Base-by-base conservation (phyloP, 1,284 basidiomycete genomes). In the Wallemia ichthyophaga region DNA sequence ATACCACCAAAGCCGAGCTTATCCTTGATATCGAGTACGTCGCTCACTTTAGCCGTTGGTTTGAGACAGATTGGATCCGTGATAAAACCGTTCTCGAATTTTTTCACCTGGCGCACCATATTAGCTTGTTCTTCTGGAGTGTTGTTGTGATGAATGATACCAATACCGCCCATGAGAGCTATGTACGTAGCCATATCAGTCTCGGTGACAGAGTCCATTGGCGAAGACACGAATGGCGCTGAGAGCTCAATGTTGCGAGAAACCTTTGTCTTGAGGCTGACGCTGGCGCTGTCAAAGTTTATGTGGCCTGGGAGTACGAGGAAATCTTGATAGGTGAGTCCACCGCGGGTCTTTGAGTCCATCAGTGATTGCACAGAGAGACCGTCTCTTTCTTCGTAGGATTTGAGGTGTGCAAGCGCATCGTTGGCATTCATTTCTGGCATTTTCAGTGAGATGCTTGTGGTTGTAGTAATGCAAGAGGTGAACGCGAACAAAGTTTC, bases 191-290 rank as follows among this genome's bases (percentile, higher is more conserved):
- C 92, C 91, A 98, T 99, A 65, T 91, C 81, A 62, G 78, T 80
- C 73, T 96, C 92, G 1, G 94, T 98, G 64, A 99, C 92, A 28
- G 92, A 98, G 74, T 99, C 92, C 92, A 99, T 99, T 53, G 94
- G 92, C 61, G 87, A 92, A 69, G 87, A 94, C 73, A 96, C 75
- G 73, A 99, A 94, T 0, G 94, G 92, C 0, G 91, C 91, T 73
- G 89, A 95, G 67, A 99, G 77, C 53, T 77, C 74, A 64, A 96
- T 86, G 67, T 95, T 95, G 61, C 83, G 80, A 56, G 92, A 95
- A 60, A 98, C 81, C 60, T 76, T 78, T 65, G 81, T 85, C 72
- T 94, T 86, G 1, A 88, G 81, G 63, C 78, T 70, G 66, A 94
- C 91, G 59, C 81, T 78, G 11, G 68, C 77, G 1, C 87, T 85